Evolutionary conservation across 2,329 filamentous ascomycete species (phyloP).

Genomic region (Fusarium concolor): DNA sequence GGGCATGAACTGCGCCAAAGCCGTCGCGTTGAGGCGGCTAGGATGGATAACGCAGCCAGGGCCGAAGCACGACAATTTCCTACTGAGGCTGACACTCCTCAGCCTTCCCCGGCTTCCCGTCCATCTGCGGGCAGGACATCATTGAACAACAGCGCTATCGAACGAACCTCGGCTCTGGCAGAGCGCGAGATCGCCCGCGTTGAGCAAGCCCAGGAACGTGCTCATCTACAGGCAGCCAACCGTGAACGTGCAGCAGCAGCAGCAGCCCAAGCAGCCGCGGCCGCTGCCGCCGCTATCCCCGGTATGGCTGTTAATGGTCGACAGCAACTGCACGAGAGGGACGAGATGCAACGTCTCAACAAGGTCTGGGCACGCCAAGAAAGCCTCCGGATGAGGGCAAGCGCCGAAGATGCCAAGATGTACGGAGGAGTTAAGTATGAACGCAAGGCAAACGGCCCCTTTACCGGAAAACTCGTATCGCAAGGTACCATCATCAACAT

Average conservation of each 20-base stretch:
- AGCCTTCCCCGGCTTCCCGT: constrained; percentile 36
- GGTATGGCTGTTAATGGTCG: constrained; percentile 44
- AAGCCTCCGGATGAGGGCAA: constrained; percentile 56
- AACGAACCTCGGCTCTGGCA: constrained; percentile 62
- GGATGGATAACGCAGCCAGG: constrained; percentile 31
- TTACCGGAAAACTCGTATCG: constrained; percentile 72
- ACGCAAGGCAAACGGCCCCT: constrained; percentile 69
- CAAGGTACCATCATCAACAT: constrained; percentile 72
- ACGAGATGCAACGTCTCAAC: constrained; percentile 64
- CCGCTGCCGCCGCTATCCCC: constrained; percentile 46
- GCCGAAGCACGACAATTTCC: constrained; percentile 44
- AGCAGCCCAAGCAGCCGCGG: constrained; percentile 49
- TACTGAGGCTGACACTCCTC: constrained; percentile 36
- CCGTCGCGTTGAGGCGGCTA: constrained; percentile 54
- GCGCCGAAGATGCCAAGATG: constrained; percentile 66
- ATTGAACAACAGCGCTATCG: constrained; percentile 51
- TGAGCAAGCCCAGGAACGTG: constrained; percentile 63
- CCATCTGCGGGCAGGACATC: constrained; percentile 28
- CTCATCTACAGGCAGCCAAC: constrained; percentile 60
- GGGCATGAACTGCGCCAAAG: constrained; percentile 58
- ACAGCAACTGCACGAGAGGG: constrained; percentile 58
- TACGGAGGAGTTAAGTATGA: constrained; percentile 72
- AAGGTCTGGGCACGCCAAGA: constrained; percentile 68
- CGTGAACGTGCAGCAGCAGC: constrained; percentile 54
- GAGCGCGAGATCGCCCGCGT: constrained; percentile 64